phyloP scores from a whole-genome alignment of 805 yeast species.

The Tetrapisispora fleetii region DNA sequence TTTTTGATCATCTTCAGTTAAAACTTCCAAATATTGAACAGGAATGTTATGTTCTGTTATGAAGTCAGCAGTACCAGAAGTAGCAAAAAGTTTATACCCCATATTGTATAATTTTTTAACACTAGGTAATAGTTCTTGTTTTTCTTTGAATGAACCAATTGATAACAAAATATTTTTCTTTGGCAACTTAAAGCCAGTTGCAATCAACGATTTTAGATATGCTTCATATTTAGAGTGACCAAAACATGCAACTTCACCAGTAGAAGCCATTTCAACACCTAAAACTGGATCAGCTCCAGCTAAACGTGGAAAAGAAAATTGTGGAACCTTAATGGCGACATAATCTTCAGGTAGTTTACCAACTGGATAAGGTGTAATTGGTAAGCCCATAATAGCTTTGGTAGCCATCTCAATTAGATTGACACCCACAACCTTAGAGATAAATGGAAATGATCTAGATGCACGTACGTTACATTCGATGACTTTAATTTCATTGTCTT shows the following conservation, averaged over 20 bases:
- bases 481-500: slow-evolving; percentile 91
- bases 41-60: slow-evolving; percentile 90
- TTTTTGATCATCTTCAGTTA: slow-evolving; percentile 71
- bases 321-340: slow-evolving; percentile 95
- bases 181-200: slow-evolving; percentile 93
- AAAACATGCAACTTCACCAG: slow-evolving; percentile 97
- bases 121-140: slow-evolving; percentile 83
- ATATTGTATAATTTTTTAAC: slow-evolving; percentile 69
- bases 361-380: slow-evolving; percentile 83
- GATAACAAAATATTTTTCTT: slow-evolving; percentile 89
- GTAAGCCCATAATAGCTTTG: slow-evolving; percentile 83
- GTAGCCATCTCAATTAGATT: slow-evolving; percentile 97
- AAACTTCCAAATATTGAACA: slow-evolving; percentile 87
- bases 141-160: slow-evolving; percentile 94
- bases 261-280: slow-evolving; percentile 98
- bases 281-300: slow-evolving; percentile 97
- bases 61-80: slow-evolving; percentile 98
- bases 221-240: slow-evolving; percentile 97
- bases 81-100: slow-evolving; percentile 89
- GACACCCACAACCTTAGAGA: slow-evolving; percentile 93
- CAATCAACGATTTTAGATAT: slow-evolving; percentile 83
- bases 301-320: slow-evolving; percentile 91
- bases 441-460: slow-evolving; percentile 98
- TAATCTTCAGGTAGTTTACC: slow-evolving; percentile 84
- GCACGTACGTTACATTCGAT: slow-evolving; percentile 98